Evolutionary conservation across 2,329 filamentous ascomycete genomes (phyloP).

Genomic region (Thyridium curvatum): DNA sequence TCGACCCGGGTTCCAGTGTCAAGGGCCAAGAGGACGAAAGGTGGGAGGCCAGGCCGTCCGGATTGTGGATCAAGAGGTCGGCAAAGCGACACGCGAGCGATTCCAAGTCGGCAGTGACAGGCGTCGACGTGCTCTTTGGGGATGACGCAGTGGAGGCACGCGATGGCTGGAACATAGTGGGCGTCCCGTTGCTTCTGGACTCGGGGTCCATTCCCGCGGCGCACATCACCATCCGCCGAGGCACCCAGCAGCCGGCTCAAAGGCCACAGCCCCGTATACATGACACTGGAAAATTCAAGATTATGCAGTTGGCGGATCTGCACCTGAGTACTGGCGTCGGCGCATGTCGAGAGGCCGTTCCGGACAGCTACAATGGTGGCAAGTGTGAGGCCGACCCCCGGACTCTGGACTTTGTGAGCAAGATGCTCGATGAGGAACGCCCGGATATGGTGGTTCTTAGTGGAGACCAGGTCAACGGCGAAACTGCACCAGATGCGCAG

Average conservation of each 20-base stretch:
- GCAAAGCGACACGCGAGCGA: slow-evolving; percentile 68
- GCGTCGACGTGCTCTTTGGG: slow-evolving; percentile 81
- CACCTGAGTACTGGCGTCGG: slow-evolving; percentile 90
- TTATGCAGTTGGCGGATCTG: slow-evolving; percentile 91
- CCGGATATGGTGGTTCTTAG: slow-evolving; percentile 88
- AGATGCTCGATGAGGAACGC: slow-evolving; percentile 83
- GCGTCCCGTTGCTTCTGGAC: slow-evolving; percentile 67
- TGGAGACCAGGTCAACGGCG: slow-evolving; percentile 93
- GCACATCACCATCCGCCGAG: slow-evolving; percentile 72
- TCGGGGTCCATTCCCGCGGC: slow-evolving; percentile 57
- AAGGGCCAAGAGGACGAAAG: slow-evolving; percentile 49
- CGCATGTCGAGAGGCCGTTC: slow-evolving; percentile 78
- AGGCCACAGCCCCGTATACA: slow-evolving; percentile 72
- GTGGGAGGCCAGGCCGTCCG: slow-evolving; percentile 74
- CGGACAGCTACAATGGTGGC: slow-evolving; percentile 62
- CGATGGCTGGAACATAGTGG: slow-evolving; percentile 74
- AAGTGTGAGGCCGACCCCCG: slow-evolving; percentile 87
- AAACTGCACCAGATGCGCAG: slow-evolving; percentile 84
- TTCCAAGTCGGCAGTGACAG: slow-evolving; percentile 67
- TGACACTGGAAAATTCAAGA: slow-evolving; percentile 93
- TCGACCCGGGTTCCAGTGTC: slow-evolving; percentile 58
- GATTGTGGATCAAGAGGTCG: slow-evolving; percentile 77
- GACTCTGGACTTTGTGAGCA: slow-evolving; percentile 82
- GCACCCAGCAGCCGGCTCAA: slow-evolving; percentile 54
- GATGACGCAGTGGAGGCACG: slow-evolving; percentile 88